Base-by-base conservation (phyloP, 345 rosid species). In the Hibiscus mutabilis region DNA sequence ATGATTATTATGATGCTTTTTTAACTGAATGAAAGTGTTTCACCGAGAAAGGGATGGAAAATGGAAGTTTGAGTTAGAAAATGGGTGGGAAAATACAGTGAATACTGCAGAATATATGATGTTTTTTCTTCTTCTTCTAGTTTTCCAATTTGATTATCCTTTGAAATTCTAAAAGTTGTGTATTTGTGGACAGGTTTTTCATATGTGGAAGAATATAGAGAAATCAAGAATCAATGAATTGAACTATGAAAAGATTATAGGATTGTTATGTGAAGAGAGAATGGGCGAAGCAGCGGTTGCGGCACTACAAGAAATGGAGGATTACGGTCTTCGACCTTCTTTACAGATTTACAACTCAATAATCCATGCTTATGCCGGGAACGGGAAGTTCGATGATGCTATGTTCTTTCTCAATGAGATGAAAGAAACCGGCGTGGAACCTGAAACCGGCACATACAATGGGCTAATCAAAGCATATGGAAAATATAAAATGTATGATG, bases 391-490 rank as follows among this genome's bases (percentile, higher is more conserved):
- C 69, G 77, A 81, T 14, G 84, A 87, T 73, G 89, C 86, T 47
- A 66, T 83, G 25, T 60, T 73, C 27, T 84, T 79, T 65, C 79
- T 86, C 60, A 51, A 75, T 49, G 75, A 84, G 46, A 85, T 88
- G 85, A 85, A 80, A 75, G 83, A 76, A 64, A 74, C 63, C 33
- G 74, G 73, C 70, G 51, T 87, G 73, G 68, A 49, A 18, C 91
- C 85, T 0, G 74, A 82, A 33, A 81, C 83, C 0, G 68, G 78
- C 52, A 89, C 92, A 0, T 91, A 85, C 68, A 78, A 80, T 42
- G 89, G 91, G 1, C 76, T 87, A 52, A 85, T 90, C 70, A 74
- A 66, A 81, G 88, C 86, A 5, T 90, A 83, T 22, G 89, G 91
- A 33, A 84, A 77, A 59, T 76, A 78, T 70, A 76, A 79, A 73